A percentile compares a stretch with the other conserved stretches of the same genome.
These are phyloP conservation scores for Schizonepeta tenuifolia DNA, from an alignment of 257 asterid genomes.

Conservation along the genomic window DNA sequence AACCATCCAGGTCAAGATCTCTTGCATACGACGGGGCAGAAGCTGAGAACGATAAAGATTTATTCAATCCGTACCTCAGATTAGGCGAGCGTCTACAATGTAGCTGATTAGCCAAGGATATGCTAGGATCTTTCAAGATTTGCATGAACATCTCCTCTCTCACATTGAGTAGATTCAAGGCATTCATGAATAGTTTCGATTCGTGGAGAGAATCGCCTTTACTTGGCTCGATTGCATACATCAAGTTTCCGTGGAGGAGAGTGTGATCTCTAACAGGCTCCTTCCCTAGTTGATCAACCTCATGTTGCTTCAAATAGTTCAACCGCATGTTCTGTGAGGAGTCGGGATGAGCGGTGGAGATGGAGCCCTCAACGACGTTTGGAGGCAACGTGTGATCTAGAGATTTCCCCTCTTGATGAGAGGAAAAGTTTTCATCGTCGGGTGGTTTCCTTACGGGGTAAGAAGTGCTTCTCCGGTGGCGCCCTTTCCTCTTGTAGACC, in stretches of 20 bases:
- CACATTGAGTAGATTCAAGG: conserved; percentile 68
- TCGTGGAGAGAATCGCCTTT: conserved; percentile 54
- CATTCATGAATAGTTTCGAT: conserved; percentile 74
- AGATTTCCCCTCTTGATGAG: conserved; percentile 33
- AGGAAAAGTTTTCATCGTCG: conserved; percentile 24
- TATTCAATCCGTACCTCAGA: conserved; percentile 47
- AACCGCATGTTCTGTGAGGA: conserved; percentile 31
- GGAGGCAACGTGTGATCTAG: neutral
- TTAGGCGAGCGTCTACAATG: conserved; percentile 49
- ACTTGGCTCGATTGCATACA: conserved; percentile 56
- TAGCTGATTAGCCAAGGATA: conserved; percentile 53
- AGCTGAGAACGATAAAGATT: conserved; percentile 64
- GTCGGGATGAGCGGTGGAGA: conserved; percentile 23
- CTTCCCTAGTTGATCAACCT: conserved; percentile 36
- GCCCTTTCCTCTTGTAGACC: conserved; percentile 47
- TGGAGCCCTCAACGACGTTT: conserved; percentile 20
- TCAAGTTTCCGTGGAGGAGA: conserved; percentile 48
- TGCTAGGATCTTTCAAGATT: conserved; percentile 66
- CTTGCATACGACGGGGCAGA: conserved; percentile 32
- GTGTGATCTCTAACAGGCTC: conserved; percentile 54
- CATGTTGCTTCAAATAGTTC: conserved; percentile 55
- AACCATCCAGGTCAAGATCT: neutral
- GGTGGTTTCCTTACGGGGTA: conserved; percentile 42
- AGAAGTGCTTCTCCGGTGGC: conserved; percentile 69
- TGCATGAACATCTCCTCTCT: conserved; percentile 78